Evolutionary conservation across 2,329 filamentous ascomycete genomes (phyloP), one percentile per base, ranked within the genome.

Genomic region (Ambrosiella xylebori): DNA sequence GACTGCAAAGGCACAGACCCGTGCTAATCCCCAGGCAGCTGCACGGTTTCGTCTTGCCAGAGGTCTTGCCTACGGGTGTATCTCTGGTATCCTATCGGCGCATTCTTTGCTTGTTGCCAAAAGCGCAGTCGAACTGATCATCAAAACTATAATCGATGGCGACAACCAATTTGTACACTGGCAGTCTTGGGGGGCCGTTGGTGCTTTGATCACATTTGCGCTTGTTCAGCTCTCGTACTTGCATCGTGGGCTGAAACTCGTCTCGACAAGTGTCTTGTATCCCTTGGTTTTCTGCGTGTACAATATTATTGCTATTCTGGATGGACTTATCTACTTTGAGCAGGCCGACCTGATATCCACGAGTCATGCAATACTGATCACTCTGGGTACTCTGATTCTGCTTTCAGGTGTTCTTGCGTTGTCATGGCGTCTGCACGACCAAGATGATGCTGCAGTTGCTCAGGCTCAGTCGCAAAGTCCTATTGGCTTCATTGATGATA

Each of bases 261-360:
- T 94, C 69, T 96, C 90, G 57, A 97, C 93, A 19, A 95, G 88
- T 65, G 85, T 97, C 61, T 77, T 98, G 64, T 98, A 98, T 70
- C 93, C 93, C 4, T 84, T 97, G 64, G 90, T 97, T 44, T 98
- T 98, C 71, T 98, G 93, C 76, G 82, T 97, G 63, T 98, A 97
- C 77, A 98, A 98, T 75, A 95, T 98, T 66, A 90, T 97, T 66
- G 93, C 93, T 63, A 98, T 98, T 64, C 75, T 97, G 64, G 93
- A 98, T 70, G 93, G 93, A 38, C 77, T 98, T 64, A 95, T 98
- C 65, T 98, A 97, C 71, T 98, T 97, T 72, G 79, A 85, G 65
- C 93, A 98, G 70, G 86, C 85, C 57, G 84, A 88, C 63, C 78
- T 86, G 58, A 81, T 98, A 62, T 82, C 84, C 13, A 76, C 81